A percentile compares a stretch with the other conserved stretches of the same genome.
Conservation (phyloP, 352 stramenopile genomes). For the Globisporangium spinosum region DNA sequence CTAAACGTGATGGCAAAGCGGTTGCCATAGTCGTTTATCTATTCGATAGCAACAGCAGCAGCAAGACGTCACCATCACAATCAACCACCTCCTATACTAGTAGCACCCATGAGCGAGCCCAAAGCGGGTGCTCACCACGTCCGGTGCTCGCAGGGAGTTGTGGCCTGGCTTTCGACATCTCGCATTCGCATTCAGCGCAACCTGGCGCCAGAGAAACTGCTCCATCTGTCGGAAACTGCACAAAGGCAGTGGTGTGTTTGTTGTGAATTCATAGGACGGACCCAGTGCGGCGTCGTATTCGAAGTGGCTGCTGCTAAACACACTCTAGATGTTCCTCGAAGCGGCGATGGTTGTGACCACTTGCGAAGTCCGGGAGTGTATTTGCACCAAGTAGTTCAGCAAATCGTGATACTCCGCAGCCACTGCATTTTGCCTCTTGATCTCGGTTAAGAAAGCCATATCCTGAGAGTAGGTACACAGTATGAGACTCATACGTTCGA, state of each 20-base stretch:
- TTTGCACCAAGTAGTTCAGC: background rate
- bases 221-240: background rate
- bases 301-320: background rate
- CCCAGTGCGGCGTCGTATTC: background rate
- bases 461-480: background rate
- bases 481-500: background rate
- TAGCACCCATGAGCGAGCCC: background rate
- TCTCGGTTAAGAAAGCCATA: background rate
- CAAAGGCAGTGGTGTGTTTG: conserved; percentile 1
- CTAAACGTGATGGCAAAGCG: background rate
- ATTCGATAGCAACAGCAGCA: background rate
- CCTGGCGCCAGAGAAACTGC: conserved; percentile 2
- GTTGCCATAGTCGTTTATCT: background rate
- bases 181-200: background rate
- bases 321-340: background rate
- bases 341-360: background rate
- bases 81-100: background rate
- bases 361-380: background rate
- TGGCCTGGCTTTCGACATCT: background rate
- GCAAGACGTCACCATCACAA: background rate
- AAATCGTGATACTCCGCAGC: background rate
- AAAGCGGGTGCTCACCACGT: too few species aligned
- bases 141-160: background rate
- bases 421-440: background rate
- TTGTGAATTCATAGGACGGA: background rate